Percentiles rank a stretch among this genome's conserved stretches.
phyloP scores from a whole-genome alignment of 108 stramenopile species.

The Skeletonema costatum region DNA sequence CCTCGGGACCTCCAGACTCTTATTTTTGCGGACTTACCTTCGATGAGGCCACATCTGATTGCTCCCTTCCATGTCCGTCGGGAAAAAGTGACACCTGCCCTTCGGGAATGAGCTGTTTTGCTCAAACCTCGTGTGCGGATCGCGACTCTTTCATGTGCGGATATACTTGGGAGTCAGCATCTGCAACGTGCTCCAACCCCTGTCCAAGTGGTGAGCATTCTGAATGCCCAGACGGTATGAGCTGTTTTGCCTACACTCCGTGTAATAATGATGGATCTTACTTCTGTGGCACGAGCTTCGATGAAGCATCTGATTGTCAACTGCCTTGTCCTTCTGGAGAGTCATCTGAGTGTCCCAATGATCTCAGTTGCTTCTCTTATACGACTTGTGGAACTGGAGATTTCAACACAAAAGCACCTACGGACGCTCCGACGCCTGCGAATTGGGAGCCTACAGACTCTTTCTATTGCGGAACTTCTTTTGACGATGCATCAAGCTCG shows the following conservation, averaged over 20 bases:
- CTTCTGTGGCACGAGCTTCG: constrained; percentile 39
- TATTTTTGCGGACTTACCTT: constrained; percentile 45
- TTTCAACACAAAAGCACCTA: constrained; percentile 36
- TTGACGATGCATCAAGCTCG: constrained; percentile 27
- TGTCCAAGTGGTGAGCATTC: constrained; percentile 49
- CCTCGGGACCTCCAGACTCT: constrained; percentile 36
- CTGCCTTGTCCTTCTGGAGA: constrained; percentile 72
- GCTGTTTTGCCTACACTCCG: constrained; percentile 52
- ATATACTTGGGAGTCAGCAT: constrained; percentile 37
- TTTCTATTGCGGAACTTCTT: constrained; percentile 38
- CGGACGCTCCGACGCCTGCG: constrained; percentile 17
- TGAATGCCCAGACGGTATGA: constrained; percentile 43
- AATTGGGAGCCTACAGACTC: constrained; percentile 28
- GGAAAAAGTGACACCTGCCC: constrained; percentile 36
- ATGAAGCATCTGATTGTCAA: constrained; percentile 51
- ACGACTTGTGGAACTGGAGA: constrained; percentile 70
- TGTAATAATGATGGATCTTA: constrained; percentile 51
- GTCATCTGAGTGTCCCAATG: constrained; percentile 68
- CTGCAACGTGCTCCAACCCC: constrained; percentile 38
- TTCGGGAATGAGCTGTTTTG: constrained; percentile 38
- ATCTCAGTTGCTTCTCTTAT: constrained; percentile 79
- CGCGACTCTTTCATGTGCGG: constrained; percentile 57
- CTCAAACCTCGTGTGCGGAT: constrained; percentile 45
- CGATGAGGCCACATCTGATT: constrained; percentile 45
- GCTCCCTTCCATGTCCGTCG: constrained; percentile 44